Conservation (phyloP, 2,329 filamentous ascomycete species). For the Aspergillus intermedius region DNA sequence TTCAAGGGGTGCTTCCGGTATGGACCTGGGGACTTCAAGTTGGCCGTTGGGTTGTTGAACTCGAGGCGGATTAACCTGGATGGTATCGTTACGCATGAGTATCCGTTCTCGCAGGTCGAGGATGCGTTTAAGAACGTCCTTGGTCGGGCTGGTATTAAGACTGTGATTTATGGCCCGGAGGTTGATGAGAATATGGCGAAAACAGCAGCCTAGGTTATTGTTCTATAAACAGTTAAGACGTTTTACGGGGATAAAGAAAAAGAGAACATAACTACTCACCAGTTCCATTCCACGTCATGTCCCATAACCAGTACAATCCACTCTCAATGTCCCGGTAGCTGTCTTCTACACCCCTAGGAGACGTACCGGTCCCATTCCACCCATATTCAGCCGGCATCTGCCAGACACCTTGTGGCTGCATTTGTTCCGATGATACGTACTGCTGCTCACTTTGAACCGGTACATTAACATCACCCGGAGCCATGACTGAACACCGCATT, state of each 20-base stretch:
- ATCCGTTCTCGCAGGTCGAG: slow-evolving; percentile 71
- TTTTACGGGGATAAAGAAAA: neutral
- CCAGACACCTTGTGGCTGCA: neutral
- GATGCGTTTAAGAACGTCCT: slow-evolving; percentile 78
- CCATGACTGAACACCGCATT: slow-evolving; percentile 4
- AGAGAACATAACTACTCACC: slow-evolving; percentile 1
- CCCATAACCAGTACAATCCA: slow-evolving; percentile 27
- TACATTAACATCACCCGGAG: slow-evolving; percentile 4
- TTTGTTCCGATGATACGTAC: neutral
- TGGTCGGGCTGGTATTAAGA: slow-evolving; percentile 55
- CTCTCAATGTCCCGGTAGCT: slow-evolving; percentile 12
- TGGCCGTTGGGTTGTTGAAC: slow-evolving; percentile 62
- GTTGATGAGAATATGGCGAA: slow-evolving; percentile 13
- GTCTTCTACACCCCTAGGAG: slow-evolving; percentile 1
- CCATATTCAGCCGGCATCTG: slow-evolving; percentile 5
- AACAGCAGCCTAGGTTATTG: slow-evolving; percentile 1
- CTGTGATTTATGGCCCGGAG: slow-evolving; percentile 30
- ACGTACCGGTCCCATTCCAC: slow-evolving; percentile 5
- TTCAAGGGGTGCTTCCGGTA: slow-evolving; percentile 82
- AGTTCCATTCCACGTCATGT: slow-evolving; percentile 19
- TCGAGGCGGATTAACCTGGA: slow-evolving; percentile 64
- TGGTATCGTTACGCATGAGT: slow-evolving; percentile 66
- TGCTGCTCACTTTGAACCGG: neutral
- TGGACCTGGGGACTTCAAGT: slow-evolving; percentile 72
- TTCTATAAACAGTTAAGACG: neutral